phyloP scores from a whole-genome alignment of 2,329 filamentous ascomycete genomes.

The Cladobotryum mycophilum region DNA sequence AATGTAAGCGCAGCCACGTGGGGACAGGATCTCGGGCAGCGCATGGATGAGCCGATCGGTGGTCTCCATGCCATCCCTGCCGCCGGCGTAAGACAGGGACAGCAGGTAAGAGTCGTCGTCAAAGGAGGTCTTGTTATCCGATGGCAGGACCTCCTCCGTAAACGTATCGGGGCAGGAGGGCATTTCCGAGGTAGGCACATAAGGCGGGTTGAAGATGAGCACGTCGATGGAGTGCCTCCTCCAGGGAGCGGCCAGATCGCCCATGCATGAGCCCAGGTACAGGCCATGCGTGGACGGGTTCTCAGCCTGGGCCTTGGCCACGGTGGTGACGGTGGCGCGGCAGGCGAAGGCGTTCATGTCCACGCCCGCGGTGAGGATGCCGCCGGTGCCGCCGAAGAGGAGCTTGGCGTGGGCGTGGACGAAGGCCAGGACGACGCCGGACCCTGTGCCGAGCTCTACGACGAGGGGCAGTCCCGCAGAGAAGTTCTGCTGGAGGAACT shows the following conservation, averaged over 20 bases:
- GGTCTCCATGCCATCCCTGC: constrained; percentile 86
- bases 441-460: constrained; percentile 84
- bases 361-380: constrained; percentile 66
- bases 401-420: constrained; percentile 64
- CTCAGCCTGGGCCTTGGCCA: constrained; percentile 38
- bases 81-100: constrained; percentile 82
- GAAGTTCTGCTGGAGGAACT: constrained; percentile 64
- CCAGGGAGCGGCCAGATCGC: constrained; percentile 62
- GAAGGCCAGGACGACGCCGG: constrained; percentile 90
- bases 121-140: constrained; percentile 44
- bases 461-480: constrained; percentile 47
- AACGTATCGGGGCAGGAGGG: constrained; percentile 45
- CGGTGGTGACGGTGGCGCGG: constrained; percentile 64
- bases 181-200: constrained; percentile 78
- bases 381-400: constrained; percentile 68
- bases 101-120: constrained; percentile 79
- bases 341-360: constrained; percentile 87
- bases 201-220: constrained; percentile 93
- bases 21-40: constrained; percentile 57
- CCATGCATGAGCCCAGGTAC: constrained; percentile 62
- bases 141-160: constrained; percentile 17
- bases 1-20: constrained; percentile 76
- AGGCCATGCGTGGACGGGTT: constrained; percentile 34
- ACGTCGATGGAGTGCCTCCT: constrained; percentile 61
- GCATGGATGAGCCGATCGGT: constrained; percentile 71